Evolutionary conservation across 768 basidiomycete species (phyloP).

Genomic region (Pleurotus tuoliensis): DNA sequence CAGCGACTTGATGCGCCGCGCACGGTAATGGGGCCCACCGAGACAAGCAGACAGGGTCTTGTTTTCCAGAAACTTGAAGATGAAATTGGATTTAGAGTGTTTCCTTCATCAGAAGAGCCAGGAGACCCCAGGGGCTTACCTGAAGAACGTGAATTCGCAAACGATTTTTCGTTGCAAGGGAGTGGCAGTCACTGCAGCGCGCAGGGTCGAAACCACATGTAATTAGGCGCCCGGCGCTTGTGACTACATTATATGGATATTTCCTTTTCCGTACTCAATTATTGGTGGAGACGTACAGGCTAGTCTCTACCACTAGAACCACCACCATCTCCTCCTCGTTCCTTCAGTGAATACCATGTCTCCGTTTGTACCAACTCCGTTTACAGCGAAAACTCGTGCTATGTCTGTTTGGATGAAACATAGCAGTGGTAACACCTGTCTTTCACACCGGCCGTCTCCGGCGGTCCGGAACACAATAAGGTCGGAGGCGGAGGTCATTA

Average conservation of each 20-base stretch:
- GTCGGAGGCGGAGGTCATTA: slow-evolving; percentile 6
- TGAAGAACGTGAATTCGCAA: not conserved
- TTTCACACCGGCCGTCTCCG: slow-evolving; percentile 8
- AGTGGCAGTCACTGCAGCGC: too few relatives aligned
- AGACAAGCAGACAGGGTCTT: not conserved
- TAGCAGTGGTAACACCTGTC: slow-evolving; percentile 5
- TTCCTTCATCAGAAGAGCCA: not conserved
- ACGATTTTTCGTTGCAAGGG: too few relatives aligned
- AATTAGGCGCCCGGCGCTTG: not conserved
- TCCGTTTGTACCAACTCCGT: not conserved
- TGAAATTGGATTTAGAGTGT: too few relatives aligned
- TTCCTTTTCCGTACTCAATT: not conserved
- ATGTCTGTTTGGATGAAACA: slow-evolving; percentile 1
- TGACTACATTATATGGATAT: not conserved
- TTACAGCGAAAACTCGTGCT: not conserved
- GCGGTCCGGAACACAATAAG: slow-evolving; percentile 9
- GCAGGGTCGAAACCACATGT: not conserved
- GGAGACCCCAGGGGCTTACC: not conserved
- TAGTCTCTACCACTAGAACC: not conserved
- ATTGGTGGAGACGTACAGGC: too few relatives aligned
- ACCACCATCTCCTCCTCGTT: slow-evolving; percentile 4
- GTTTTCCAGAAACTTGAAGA: too few relatives aligned
- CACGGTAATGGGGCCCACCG: not conserved
- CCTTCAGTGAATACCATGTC: not conserved
- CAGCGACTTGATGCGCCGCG: not conserved